Base-by-base conservation (phyloP, 306 rosid species). In the Quercus suber region DNA sequence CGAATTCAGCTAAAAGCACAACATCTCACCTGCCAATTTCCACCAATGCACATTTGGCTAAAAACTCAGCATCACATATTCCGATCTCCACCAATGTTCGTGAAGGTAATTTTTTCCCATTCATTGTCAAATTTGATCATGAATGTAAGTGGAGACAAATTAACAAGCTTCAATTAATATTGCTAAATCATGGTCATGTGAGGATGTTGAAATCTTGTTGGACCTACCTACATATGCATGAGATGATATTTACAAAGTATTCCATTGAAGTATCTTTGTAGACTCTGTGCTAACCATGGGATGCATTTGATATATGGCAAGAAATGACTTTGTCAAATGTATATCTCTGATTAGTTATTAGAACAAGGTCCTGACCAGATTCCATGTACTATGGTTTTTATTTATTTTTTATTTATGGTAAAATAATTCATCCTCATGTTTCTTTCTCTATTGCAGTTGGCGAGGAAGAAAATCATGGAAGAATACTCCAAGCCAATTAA, bases 401-500 rank as follows among this genome's bases (percentile, higher is more conserved):
- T 41, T 7, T 41, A n/a, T 6, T 59, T 25, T 59, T 59, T 23
- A 18, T 18, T n/a, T 18, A 19, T 12, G 14, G 23, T 18, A 25
- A 19, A 59, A 59, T 59, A n/a, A 53, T 58, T 57, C 49, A 33
- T 49, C 55, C 55, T 81, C 65, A 69, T 75, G 65, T 41, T 28
- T 73, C 76, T 65, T 81, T 75, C 53, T 82, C 71, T 58, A 60
- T 75, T 89, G 87, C 93, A 91, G 95, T 63, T 57, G 78, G n/a
- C 27, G 88, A 91, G 81, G 94, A 90, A 78, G 91, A 90, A 79
- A 84, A 74, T 72, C 84, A 76, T 67, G 93, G 87, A 79, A 90
- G 93, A 84, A 76, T 89, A 85, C 95, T 92, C 72, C 99, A 92
- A 78, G 79, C 92, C 76, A 92, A 92, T 77, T 92, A 88, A 91